Evolutionary conservation across 768 basidiomycete species (phyloP), one percentile per base, ranked within the genome.

Genomic region (Suillus brevipes): DNA sequence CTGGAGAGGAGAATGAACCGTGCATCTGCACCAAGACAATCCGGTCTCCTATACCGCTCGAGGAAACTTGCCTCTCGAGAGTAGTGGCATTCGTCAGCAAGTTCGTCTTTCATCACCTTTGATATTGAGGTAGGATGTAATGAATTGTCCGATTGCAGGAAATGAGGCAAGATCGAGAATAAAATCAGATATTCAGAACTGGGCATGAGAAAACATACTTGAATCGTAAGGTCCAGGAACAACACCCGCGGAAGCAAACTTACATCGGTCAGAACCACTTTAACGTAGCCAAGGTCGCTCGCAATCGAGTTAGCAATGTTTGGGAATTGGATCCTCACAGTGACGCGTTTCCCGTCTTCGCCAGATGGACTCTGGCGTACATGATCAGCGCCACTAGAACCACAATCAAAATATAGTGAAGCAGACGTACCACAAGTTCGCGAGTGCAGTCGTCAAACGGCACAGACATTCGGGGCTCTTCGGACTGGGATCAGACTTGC

Each of bases 251-350:
- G 97, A 3, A 99, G 80, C 23, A 98, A 77, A 14, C 84, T 83
- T 5, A 94, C 91, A 0, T 91, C 91, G 1, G 88, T 89, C 9
- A 99, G 79, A 13, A 99, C 78, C 67, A 94, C 75, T 66, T 89
- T 90, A 66, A 98, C 84, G 72, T 97, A 97, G 36, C 89, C 84
- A 16, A 99, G 75, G 73, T 99, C 97, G 52, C 89, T 94, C 63
- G 87, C 82, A 66, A 99, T 97, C 3, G 94, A 95, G 52, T 88
- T 81, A 12, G 83, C 87, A 57, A 99, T 92, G 69, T 94, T 92
- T 0, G 97, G 97, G 76, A 99, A 99, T 72, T 99, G 97, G 23
- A 99, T 84, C 76, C 99, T 98, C 6, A 92, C 87, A 0, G 92
- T 91, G 34, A 92, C 90, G 6, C 77, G 81, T 65, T 84, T 87